A percentile compares a stretch with the other conserved stretches of the same genome.
Evolutionary conservation across 1,284 basidiomycete genomes (phyloP).

Genomic region (Rhizoctonia solani): DNA sequence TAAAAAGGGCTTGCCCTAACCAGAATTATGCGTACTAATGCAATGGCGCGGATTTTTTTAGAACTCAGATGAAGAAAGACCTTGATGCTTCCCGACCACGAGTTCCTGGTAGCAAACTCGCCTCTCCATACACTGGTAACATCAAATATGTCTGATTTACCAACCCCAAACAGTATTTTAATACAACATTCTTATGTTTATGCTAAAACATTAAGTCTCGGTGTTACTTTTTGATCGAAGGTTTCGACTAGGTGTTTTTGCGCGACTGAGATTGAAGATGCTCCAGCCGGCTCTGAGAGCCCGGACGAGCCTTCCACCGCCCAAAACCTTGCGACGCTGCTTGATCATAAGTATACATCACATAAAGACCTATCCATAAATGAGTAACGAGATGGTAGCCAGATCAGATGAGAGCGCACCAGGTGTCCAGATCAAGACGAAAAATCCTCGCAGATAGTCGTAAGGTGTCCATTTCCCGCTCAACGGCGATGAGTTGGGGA

Average conservation of each 20-base stretch:
- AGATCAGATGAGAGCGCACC: constrained; percentile 55
- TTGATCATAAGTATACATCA: constrained; percentile 89
- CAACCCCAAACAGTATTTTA: too few relatives aligned
- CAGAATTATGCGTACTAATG: too few relatives aligned
- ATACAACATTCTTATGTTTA: background rate
- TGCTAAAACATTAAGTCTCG: too few relatives aligned
- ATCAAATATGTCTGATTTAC: too few relatives aligned
- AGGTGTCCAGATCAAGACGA: constrained; percentile 91
- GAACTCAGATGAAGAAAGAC: too few relatives aligned
- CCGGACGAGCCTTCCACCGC: constrained; percentile 42
- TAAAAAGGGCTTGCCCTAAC: too few relatives aligned
- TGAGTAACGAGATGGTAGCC: background rate
- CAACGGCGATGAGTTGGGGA: constrained; percentile 59
- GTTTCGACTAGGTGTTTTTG: too few relatives aligned
- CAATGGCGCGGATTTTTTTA: too few relatives aligned
- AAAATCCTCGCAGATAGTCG: constrained; percentile 59
- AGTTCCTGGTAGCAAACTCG: too few relatives aligned
- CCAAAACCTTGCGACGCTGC: constrained; percentile 79
- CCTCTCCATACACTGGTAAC: too few relatives aligned
- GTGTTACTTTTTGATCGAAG: too few relatives aligned
- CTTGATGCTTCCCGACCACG: too few relatives aligned
- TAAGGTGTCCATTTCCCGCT: constrained; percentile 46
- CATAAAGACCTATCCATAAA: constrained; percentile 65
- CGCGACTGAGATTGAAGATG: constrained; percentile 19
- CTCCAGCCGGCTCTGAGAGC: constrained; percentile 21